These are phyloP conservation scores for Polytrichum commune DNA, from an alignment of 225 moss, liverwort and hornwort species.

Conservation along the genomic window DNA sequence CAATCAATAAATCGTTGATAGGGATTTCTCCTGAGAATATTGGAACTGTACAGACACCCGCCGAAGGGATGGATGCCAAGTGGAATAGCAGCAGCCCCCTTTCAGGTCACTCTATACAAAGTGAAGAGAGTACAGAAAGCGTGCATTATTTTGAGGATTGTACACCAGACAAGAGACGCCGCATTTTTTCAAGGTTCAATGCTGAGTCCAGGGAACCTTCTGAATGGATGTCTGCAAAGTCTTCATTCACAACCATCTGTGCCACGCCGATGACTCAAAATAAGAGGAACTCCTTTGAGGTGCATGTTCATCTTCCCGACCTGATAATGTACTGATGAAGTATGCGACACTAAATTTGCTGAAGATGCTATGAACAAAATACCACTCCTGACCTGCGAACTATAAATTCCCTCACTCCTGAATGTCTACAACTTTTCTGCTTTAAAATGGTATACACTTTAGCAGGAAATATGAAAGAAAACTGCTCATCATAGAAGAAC, in stretches of 20 bases:
- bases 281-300: slow-evolving; percentile 48
- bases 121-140: slow-evolving; percentile 40
- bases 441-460: too few relatives aligned
- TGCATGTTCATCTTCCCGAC: slow-evolving; percentile 11
- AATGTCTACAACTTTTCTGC: too few relatives aligned
- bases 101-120: slow-evolving; percentile 29
- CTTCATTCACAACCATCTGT: slow-evolving; percentile 69
- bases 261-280: slow-evolving; percentile 64
- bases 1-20: slow-evolving; percentile 25
- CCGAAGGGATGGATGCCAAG: slow-evolving; percentile 32
- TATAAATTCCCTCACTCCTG: too few relatives aligned
- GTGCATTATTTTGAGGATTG: slow-evolving; percentile 69
- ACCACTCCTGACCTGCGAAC: too few relatives aligned
- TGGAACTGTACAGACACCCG: slow-evolving; percentile 5
- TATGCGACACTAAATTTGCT: too few relatives aligned
- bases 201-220: slow-evolving; percentile 35
- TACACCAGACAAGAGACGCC: slow-evolving; percentile 53
- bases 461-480: too few relatives aligned
- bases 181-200: slow-evolving; percentile 57
- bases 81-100: slow-evolving; percentile 40
- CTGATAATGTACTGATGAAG: too few relatives aligned
- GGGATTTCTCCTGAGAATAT: too few relatives aligned
- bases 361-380: too few relatives aligned
- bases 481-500: too few relatives aligned
- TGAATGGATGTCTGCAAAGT: slow-evolving; percentile 90